phyloP scores from a whole-genome alignment of 306 rosid species.

The Ceratonia siliqua region DNA sequence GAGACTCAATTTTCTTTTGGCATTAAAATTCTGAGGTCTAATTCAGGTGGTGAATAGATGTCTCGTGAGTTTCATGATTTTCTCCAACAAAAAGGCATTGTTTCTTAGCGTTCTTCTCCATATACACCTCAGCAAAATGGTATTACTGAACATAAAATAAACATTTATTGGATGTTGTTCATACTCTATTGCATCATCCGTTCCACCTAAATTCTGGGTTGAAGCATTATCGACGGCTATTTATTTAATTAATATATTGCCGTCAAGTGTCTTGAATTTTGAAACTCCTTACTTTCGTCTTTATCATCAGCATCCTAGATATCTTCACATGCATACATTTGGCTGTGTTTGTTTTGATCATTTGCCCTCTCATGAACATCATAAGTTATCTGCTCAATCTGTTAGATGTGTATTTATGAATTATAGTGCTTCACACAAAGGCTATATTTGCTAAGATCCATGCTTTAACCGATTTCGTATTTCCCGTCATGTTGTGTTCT shows the following conservation, averaged over 20 bases:
- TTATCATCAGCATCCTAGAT: no score
- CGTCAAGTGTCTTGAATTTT: neutral
- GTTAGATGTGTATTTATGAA: neutral
- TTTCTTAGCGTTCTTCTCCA: constrained; percentile 7
- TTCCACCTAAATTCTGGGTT: no score
- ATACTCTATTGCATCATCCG: no score
- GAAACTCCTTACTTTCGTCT: neutral
- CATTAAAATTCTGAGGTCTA: neutral
- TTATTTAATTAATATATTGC: neutral
- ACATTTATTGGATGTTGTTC: no score
- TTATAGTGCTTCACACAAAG: neutral
- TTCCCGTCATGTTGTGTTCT: neutral
- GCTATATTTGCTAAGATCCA: neutral
- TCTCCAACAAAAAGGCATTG: neutral
- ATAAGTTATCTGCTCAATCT: neutral
- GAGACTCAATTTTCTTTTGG: neutral
- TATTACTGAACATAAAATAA: neutral
- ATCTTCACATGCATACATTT: no score
- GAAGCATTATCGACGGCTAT: neutral
- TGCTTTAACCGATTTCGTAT: neutral
- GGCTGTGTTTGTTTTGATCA: no score
- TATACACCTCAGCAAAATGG: neutral
- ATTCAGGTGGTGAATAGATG: neutral
- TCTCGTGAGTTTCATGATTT: neutral
- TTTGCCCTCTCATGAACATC: no score